Evolutionary conservation across 192 early-diverging fungal genomes (phyloP), one percentile per base, ranked within the genome.

Genomic region (Thamnidium elegans): DNA sequence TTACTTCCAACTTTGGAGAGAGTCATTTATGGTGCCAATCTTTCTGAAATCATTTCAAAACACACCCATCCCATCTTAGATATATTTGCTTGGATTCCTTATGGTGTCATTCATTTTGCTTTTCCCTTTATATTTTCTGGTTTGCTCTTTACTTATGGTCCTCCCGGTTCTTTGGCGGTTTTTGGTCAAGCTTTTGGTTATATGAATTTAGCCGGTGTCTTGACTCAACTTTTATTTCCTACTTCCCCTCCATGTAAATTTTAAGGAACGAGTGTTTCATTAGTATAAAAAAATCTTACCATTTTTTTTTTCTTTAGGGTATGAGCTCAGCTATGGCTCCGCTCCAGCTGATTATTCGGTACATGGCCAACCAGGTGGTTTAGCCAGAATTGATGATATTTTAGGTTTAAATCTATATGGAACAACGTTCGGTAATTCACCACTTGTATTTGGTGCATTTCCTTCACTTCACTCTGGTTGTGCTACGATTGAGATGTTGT

Each of bases 361-460:
- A 67, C 85, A 81, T 30, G 89, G 89, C 32, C 78, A 86, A 60
- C 82, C 89, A 1, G 88, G 81, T 10, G 88, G 89, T 30, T 74
- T 89, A 36, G 78, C 81, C 20, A 83, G 87, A 50, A 86, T 90
- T 7, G 89, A 90, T 59, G 74, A 83, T 31, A 77, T 90, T 34
- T 70, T 90, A 3, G 85, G 85, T 19, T 71, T 80, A 3, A 75
- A 84, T 36, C 68, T 88, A 55, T 90, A 87, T 77, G 76, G 74
- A 11, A 73, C 75, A 15, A 81, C 82, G 14, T 90, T 90, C 74
- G 80, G 80, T 11, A 79, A 75, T 23, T 89, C 87, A 7, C 88
- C 89, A 3, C 63, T 90, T 34, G 87, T 89, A 50, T 90, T 88
- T 78, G 89, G 89, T 26, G 89, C 89, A 3, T 86, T 89, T 68